Evolutionary conservation across 306 rosid species (phyloP), one percentile per base, ranked within the genome.

Genomic region (Neltuma alba): DNA sequence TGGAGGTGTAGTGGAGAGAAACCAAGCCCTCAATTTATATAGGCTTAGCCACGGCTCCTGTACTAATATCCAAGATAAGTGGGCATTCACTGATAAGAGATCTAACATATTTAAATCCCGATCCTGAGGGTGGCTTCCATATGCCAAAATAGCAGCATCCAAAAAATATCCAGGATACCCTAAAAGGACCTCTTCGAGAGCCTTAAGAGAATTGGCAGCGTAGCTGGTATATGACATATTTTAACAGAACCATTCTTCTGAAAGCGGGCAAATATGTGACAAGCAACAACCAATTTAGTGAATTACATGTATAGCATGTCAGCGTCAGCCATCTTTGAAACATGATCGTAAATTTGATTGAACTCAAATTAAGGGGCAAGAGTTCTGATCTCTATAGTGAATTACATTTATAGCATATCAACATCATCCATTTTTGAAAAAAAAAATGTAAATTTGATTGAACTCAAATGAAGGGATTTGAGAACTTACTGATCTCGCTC

Each of bases 401-500:
- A 12, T 62, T 31, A 7, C 23, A 62, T 4, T 25, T 1, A 30
- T 62, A 31, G 68, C 68, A 62, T 62, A 37, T 33, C 41, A 33
- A 62, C 3, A 21, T 61, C 38, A 61, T 25, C n/a, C 38, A 62
- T 62, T 15, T 62, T 7, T 7, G 15, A 74, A 82, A 66, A 71
- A 66, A 71, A 82, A 81, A 41, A 15, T 66, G 52, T 70, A 60
- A 57, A 70, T 23, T 72, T 63, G 76, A 61, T 34, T 10, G 36
- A 48, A 79, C 64, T 25, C 10, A 37, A 13, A 31, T 20, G 63
- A 75, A 58, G 61, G 72, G 40, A 83, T 65, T 76, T 74, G 44
- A 81, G 34, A 80, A 82, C 93, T 85, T 75, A 93, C 99, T 82
- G 91, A 84, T 95, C 99, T 79, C 98, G 96, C 85, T 95, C 99